Base-by-base conservation (phyloP, 768 basidiomycete species). In the Boletus reticulatus region DNA sequence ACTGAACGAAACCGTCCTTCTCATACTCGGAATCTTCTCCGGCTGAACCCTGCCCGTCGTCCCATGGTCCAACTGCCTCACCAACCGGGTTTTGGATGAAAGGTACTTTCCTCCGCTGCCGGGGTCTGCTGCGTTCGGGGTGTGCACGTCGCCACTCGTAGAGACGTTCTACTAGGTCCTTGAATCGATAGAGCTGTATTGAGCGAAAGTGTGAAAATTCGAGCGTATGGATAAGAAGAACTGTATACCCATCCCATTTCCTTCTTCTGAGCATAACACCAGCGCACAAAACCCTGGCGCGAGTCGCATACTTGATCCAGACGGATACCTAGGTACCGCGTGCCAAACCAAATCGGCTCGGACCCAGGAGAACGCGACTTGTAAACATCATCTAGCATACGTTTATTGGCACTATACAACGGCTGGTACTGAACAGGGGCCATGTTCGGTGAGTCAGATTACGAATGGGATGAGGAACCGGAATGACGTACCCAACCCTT, bases 291-390 rank as follows among this genome's bases (percentile, higher is more conserved):
- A 5, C 38, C 0, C 27, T 16, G 39, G 2, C 65, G 48, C 19
- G 22, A 22, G 22, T 48, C 10, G 16, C 52, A 60, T 6, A 14
- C 62, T 13, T 56, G 52, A 24, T 69, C 55, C 16, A 67, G 22
- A 8, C 50, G 58, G 4, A 47, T 37, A 44, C 67, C 67, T 8
- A 6, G n/a, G 27, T 60, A 67, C n/a, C 44, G 45, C 20, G 11
- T 43, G 24, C 65, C 56, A 11, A 65, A 67, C 62, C 58, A 67
- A 20, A 69, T 59, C 3, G 4, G 38, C 7, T 60, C 62, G 12
- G 62, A 69, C 1, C 65, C 67, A 8, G 62, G 67, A 6, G 67
- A 69, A 32, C 60, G 56, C 7, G 37, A 50, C 14, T 31, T 20
- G 43, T 62, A 64, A 4, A 43, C 5, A 1, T 53, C 36, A 8